These are phyloP conservation scores for Cyclospora cayetanensis DNA, from an alignment of 169 alveolate species.

Conservation along the genomic window DNA sequence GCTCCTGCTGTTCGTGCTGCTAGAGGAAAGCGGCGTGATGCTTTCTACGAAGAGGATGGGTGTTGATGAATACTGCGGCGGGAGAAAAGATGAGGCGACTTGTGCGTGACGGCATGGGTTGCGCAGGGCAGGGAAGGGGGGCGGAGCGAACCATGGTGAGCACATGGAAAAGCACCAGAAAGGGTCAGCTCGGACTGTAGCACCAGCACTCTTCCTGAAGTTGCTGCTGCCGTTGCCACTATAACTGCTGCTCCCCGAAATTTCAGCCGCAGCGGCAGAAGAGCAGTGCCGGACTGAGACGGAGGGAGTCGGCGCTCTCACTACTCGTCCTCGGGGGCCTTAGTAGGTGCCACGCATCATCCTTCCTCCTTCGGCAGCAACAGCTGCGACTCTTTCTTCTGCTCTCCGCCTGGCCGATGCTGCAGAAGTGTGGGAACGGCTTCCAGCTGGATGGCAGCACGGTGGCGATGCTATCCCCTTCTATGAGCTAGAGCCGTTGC, in stretches of 20 bases:
- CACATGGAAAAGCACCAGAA: too few species aligned
- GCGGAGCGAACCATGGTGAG: too few species aligned
- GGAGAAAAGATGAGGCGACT: too few species aligned
- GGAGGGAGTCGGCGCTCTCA: slow-evolving; percentile 84
- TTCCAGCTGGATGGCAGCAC: background rate
- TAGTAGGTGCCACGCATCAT: slow-evolving; percentile 91
- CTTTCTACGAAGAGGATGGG: too few species aligned
- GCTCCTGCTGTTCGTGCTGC: too few species aligned
- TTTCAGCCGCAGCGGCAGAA: slow-evolving; percentile 90
- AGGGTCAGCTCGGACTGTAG: too few species aligned
- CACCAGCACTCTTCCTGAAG: background rate
- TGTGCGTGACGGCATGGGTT: too few species aligned
- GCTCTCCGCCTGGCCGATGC: background rate
- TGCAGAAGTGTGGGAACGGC: background rate
- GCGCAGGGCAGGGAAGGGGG: too few species aligned
- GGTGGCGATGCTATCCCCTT: slow-evolving; percentile 7
- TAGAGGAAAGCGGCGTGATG: too few species aligned
- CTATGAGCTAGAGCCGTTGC: background rate
- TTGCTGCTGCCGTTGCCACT: slow-evolving; percentile 16
- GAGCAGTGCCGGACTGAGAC: slow-evolving; percentile 85
- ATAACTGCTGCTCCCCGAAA: slow-evolving; percentile 81
- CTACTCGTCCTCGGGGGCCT: slow-evolving; percentile 93
- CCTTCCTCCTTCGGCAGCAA: slow-evolving; percentile 95
- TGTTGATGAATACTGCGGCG: too few species aligned
- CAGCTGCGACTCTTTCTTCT: slow-evolving; percentile 72